phyloP scores from a whole-genome alignment of 768 basidiomycete genomes.

The Crassisporium funariophilum region DNA sequence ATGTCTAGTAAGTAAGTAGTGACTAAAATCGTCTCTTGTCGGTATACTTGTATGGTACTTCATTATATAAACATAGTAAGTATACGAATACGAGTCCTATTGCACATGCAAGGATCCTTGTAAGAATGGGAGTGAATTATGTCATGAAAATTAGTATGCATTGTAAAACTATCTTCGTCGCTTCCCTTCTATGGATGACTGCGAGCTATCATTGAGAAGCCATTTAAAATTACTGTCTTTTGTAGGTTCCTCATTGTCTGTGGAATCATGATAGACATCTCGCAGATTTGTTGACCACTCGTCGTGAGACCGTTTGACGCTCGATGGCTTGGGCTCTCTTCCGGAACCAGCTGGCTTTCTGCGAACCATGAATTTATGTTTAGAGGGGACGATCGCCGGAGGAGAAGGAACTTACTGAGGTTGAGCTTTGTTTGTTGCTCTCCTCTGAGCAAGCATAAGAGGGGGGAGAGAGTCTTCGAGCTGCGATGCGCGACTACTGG shows the following conservation, averaged over 20 bases:
- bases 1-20: too few species aligned
- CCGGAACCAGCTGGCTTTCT: too few species aligned
- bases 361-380: too few species aligned
- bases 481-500: background rate
- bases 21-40: too few species aligned
- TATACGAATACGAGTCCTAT: too few species aligned
- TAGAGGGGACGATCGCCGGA: too few species aligned
- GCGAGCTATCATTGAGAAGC: constrained; percentile 29
- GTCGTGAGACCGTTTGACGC: too few species aligned
- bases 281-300: background rate
- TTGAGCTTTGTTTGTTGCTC: background rate
- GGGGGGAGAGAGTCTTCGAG: background rate
- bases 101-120: too few species aligned
- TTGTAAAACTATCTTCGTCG: background rate
- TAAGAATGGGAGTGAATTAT: background rate
- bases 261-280: background rate
- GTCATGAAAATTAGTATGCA: background rate
- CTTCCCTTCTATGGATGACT: constrained; percentile 5
- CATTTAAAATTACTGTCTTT: constrained; percentile 15
- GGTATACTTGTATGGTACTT: too few species aligned
- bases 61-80: too few species aligned
- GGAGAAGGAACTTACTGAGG: background rate
- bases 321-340: too few species aligned
- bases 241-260: background rate
- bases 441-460: background rate